Evolutionary conservation across 2,329 filamentous ascomycete species (phyloP).

Genomic region (Pseudogymnoascus sp.): DNA sequence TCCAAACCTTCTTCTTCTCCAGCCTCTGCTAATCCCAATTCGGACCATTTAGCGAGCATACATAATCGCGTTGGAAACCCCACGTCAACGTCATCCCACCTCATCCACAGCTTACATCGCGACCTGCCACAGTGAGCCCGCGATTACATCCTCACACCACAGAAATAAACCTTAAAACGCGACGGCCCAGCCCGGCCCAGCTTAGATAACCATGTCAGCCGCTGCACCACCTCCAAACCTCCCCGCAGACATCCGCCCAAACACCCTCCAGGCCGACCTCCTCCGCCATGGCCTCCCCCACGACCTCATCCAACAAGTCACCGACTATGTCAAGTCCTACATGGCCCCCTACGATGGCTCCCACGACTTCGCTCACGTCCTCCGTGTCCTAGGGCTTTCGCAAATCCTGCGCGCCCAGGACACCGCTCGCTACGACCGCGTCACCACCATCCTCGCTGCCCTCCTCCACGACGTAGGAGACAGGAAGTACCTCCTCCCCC

Average conservation of each 20-base stretch:
- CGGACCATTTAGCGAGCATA: background rate
- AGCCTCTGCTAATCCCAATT: background rate
- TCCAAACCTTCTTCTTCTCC: background rate
- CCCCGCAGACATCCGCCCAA: background rate
- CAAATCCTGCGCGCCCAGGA: conserved; percentile 48
- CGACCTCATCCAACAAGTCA: conserved; percentile 45
- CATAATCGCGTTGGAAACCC: background rate
- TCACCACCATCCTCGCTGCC: conserved; percentile 58
- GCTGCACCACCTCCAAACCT: background rate
- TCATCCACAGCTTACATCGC: background rate
- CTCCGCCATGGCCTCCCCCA: background rate
- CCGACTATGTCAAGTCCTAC: conserved; percentile 58
- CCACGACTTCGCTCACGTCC: conserved; percentile 80
- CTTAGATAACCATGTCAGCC: background rate
- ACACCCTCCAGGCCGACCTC: background rate
- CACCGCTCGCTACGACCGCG: conserved; percentile 38
- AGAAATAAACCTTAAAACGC: background rate
- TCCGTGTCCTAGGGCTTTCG: conserved; percentile 68
- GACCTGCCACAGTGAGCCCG: background rate
- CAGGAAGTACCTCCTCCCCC: conserved; percentile 37
- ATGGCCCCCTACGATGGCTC: conserved; percentile 76
- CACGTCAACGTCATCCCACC: background rate
- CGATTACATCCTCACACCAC: background rate
- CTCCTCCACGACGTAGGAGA: conserved; percentile 86
- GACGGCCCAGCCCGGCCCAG: background rate